Percentiles rank a stretch among this genome's conserved stretches.
These are phyloP conservation scores for Scenedesmus sp. DNA, from an alignment of 163 green algal genomes.

Conservation along the genomic window DNA sequence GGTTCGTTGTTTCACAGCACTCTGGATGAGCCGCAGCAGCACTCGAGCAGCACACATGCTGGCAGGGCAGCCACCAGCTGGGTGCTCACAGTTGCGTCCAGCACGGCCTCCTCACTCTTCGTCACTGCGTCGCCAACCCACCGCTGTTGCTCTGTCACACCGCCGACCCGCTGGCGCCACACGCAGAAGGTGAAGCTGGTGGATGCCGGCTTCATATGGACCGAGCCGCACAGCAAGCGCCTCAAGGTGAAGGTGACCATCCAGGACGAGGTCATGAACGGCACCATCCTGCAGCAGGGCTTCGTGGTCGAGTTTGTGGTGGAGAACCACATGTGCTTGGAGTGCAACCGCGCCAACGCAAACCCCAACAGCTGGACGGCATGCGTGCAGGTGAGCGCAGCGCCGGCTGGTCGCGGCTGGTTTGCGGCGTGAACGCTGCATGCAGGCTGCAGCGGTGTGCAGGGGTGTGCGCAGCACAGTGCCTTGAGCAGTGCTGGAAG, in stretches of 20 bases:
- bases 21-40: not conserved
- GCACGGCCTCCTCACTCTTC: not conserved
- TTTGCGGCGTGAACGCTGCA: too few relatives aligned
- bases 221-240: slow-evolving; percentile 97
- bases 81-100: not conserved
- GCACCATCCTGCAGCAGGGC: slow-evolving; percentile 98
- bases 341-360: slow-evolving; percentile 90
- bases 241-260: slow-evolving; percentile 99
- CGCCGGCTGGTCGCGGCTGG: too few relatives aligned
- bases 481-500: too few relatives aligned
- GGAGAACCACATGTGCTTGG: slow-evolving; percentile 96
- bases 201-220: slow-evolving; percentile 99
- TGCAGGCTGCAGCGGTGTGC: too few relatives aligned
- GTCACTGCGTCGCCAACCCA: not conserved
- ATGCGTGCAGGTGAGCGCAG: slow-evolving; percentile 81
- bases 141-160: too few relatives aligned
- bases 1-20: too few relatives aligned
- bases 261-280: slow-evolving; percentile 97
- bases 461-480: too few relatives aligned
- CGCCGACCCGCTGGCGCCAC: not conserved
- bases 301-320: slow-evolving; percentile 97
- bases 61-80: not conserved
- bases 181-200: slow-evolving; percentile 94
- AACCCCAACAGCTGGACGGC: slow-evolving; percentile 97
- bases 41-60: not conserved